phyloP scores from a whole-genome alignment of 2,329 filamentous ascomycete species.

The Clonostachys rhizophaga region DNA sequence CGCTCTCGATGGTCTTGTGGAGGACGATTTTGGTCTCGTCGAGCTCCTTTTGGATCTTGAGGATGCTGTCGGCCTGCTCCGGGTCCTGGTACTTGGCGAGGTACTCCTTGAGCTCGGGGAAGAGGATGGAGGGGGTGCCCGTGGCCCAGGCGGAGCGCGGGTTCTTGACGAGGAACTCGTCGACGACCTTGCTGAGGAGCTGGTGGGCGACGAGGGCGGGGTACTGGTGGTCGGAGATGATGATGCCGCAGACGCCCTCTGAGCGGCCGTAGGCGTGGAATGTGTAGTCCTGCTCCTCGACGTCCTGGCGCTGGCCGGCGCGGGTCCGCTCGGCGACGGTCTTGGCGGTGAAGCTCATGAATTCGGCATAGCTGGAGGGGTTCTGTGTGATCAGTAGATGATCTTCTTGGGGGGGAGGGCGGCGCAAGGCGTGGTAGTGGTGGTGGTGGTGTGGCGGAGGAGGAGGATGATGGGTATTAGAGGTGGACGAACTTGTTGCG shows the following conservation, averaged over 20 bases:
- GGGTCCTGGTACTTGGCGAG: slow-evolving; percentile 75
- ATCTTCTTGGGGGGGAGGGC: not conserved
- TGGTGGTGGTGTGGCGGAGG: slow-evolving; percentile 1
- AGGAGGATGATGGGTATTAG: slow-evolving; percentile 4
- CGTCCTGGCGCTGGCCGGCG: slow-evolving; percentile 77
- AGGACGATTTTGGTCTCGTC: slow-evolving; percentile 97
- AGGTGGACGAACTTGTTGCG: slow-evolving; percentile 52
- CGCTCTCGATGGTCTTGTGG: slow-evolving; percentile 92
- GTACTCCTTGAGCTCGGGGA: slow-evolving; percentile 78
- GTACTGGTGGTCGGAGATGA: slow-evolving; percentile 74
- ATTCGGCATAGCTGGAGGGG: slow-evolving; percentile 40
- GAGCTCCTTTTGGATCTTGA: slow-evolving; percentile 93
- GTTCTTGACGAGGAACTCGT: slow-evolving; percentile 79
- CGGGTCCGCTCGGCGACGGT: slow-evolving; percentile 82
- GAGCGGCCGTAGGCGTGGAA: slow-evolving; percentile 76
- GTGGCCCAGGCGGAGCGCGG: slow-evolving; percentile 64
- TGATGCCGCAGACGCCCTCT: slow-evolving; percentile 70
- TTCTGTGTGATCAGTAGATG: not conserved
- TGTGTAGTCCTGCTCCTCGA: slow-evolving; percentile 76
- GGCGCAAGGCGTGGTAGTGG: not conserved
- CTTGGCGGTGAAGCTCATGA: slow-evolving; percentile 83
- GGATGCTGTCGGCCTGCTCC: slow-evolving; percentile 82
- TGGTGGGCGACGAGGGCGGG: slow-evolving; percentile 78
- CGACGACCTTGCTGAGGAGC: slow-evolving; percentile 78
- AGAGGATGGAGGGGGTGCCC: slow-evolving; percentile 47